Conservation (phyloP, 805 yeast genomes). For the Huiozyma sinensis region DNA sequence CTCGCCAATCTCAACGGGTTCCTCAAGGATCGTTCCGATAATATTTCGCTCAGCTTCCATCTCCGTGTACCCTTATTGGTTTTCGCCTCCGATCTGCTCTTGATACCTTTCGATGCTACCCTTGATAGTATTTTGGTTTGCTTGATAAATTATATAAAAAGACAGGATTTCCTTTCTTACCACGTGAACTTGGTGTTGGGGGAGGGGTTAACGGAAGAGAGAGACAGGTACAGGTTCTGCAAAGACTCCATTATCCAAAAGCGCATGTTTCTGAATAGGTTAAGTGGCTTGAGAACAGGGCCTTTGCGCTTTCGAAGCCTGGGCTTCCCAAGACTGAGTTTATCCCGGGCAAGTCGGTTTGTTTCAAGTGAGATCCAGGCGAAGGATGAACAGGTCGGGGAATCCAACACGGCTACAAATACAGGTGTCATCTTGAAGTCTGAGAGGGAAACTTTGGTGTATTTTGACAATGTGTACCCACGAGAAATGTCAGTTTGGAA, state of each 20-base stretch:
- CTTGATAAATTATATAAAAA: neutral
- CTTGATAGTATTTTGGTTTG: no score
- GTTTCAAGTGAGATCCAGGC: constrained; percentile 33
- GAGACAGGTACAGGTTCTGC: no score
- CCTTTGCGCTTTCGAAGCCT: no score
- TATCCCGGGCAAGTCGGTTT: constrained; percentile 12
- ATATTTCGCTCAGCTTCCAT: neutral
- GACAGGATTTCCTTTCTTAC: no score
- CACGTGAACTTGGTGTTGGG: no score
- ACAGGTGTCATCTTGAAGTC: constrained; percentile 48
- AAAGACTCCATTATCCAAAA: no score
- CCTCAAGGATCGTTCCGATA: constrained; percentile 13
- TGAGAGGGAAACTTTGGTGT: constrained; percentile 40
- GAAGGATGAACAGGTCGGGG: constrained; percentile 42
- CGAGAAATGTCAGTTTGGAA: constrained; percentile 37
- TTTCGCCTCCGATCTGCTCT: no score
- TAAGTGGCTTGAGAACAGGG: no score
- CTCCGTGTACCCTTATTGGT: neutral
- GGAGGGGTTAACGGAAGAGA: no score
- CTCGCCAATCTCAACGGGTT: constrained; percentile 15
- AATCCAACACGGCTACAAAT: constrained; percentile 40
- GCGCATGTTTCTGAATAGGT: no score
- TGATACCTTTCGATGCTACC: no score
- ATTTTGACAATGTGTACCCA: constrained; percentile 47
- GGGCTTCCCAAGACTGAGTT: no score